Conservation (phyloP, 768 basidiomycete species). For the Mycena vulgaris region DNA sequence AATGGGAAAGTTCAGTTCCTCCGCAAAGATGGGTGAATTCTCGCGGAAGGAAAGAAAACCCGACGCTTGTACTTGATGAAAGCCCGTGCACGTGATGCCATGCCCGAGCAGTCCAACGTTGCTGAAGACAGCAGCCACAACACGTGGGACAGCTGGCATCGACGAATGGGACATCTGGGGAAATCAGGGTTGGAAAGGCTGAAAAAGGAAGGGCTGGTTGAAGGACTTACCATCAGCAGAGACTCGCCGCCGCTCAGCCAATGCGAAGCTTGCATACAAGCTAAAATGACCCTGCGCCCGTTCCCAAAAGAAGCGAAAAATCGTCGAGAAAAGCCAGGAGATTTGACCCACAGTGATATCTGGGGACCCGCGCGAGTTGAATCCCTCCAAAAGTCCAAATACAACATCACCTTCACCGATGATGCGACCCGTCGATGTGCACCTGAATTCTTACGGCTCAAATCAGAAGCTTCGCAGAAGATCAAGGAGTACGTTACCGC, state of each 20-base stretch:
- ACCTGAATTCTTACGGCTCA: conserved; percentile 26
- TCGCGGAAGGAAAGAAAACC: conserved; percentile 10
- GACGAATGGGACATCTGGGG: conserved; percentile 28
- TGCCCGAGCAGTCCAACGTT: too few species aligned
- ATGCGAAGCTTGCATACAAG: conserved; percentile 29
- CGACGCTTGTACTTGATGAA: conserved; percentile 20
- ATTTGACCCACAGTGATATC: too few species aligned
- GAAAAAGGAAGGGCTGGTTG: background rate
- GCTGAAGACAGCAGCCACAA: conserved; percentile 18
- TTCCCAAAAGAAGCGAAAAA: background rate
- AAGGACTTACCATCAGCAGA: background rate
- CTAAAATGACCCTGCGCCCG: conserved; percentile 26
- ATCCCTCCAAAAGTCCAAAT: conserved; percentile 12
- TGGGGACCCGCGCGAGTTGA: background rate
- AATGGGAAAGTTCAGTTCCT: conserved; percentile 11
- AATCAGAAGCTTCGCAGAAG: conserved; percentile 14
- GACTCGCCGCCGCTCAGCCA: conserved; percentile 18
- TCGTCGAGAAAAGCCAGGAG: too few species aligned
- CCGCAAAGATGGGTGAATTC: background rate
- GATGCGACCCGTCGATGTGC: conserved; percentile 19
- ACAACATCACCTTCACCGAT: conserved; percentile 20
- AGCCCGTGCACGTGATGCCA: too few species aligned
- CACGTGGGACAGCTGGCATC: conserved; percentile 31
- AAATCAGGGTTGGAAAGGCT: background rate
- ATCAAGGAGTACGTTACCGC: conserved; percentile 24